Evolutionary conservation across 495 filamentous ascomycete genomes (phyloP), one percentile per base, ranked within the genome.

Genomic region (Tuber aestivum): DNA sequence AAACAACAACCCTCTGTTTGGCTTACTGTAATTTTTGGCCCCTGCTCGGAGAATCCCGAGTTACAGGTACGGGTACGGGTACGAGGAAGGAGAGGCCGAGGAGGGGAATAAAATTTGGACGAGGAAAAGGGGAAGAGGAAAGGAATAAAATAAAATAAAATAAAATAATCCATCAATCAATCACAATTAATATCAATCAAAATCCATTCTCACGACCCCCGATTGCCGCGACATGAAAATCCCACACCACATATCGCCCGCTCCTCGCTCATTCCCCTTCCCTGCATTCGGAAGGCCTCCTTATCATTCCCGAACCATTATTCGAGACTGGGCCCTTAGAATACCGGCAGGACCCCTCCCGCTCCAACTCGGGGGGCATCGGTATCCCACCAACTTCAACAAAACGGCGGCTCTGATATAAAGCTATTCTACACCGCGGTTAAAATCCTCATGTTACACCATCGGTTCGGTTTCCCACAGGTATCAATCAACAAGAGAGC

Each of bases 21-120:
- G n/a, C 50, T 61, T 21, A 40, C 38, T 40, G 38, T 40, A 14
- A 12, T 27, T n/a, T 27, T 56, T 61, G 50, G 50, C 14, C 0
- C n/a, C 50, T 61, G n/a, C 50, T 61, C 27, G 50, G 50, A 61
- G 50, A 61, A 61, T 61, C 50, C 50, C 50, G 50, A 61, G n/a
- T 27, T 61, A 32, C n/a, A n/a, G 48, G 48, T 8, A 5, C 44
- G 44, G 3, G 23, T 48, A 23, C 45, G 6, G 45, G 18, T 6
- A 16, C n/a, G 45, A 9, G 45, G 45, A 21, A 32, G 50, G n/a
- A 10, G 10, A 27, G 27, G 50, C 10, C 1, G 23, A 56, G 48
- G 12, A 12, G 16, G 50, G 50, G 50, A 14, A 32, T 32, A 61
- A n/a, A 27, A 61, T 27, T 61, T 61, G 50, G n/a, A n/a, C 32